Evolutionary conservation across 768 basidiomycete species (phyloP), one percentile per base, ranked within the genome.

Genomic region (Cubamyces lactineus): DNA sequence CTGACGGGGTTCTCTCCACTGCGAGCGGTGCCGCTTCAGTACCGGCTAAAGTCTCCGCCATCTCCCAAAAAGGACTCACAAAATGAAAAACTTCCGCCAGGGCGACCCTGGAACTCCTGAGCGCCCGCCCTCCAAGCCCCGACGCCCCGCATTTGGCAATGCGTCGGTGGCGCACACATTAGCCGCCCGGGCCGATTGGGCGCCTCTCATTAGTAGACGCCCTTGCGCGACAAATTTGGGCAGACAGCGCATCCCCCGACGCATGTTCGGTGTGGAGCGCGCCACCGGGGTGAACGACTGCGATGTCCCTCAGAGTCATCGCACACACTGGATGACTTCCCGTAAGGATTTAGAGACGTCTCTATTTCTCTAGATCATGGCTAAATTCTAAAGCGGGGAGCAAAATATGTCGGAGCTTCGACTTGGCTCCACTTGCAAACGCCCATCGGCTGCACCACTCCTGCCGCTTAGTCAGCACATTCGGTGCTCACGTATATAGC

Each of bases 121-220:
- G 42, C 42, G 42, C 42, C 42, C 34, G 34, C 17, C 17, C 52
- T 15, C 38, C 28, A n/a, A 46, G n/a, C n/a, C 42, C 56, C 56
- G 56, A 57, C 56, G 38, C 38, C 23, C 56, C 47, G 19, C 6
- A 30, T 47, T 38, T 39, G 45, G 55, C n/a, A 19, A 48, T 56
- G 34, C 45, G 55, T 46, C 43, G 55, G 55, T 38, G 34, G 21
- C 8, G 34, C 4, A 15, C 43, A 15, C 13, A 15, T 47, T 40
- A 39, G 1, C 55, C 43, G 45, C 55, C 15, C 26, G 17, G 5
- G 24, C 16, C 24, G 39, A 5, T 26, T 7, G 40, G 21, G 24
- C 23, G 15, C 28, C 30, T 46, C 9, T 5, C 46, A 4, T 24
- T 13, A 5, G 3, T 47, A 34, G 9, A 9, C 34, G 34, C 34